Evolutionary conservation across 2,329 filamentous ascomycete genomes (phyloP).

Genomic region (Stachybotrys chartarum): DNA sequence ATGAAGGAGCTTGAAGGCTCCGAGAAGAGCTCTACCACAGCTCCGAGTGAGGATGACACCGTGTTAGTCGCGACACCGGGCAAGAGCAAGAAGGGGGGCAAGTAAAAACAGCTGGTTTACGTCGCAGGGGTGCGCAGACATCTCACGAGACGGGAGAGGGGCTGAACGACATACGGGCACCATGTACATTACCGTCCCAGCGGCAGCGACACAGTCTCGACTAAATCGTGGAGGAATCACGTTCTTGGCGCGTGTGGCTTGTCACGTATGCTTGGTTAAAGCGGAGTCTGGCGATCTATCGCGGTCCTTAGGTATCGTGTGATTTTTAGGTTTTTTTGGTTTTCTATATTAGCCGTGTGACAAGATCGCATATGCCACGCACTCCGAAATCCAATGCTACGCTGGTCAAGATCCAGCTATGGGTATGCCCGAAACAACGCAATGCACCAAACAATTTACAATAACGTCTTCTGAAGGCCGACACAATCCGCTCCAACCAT

Average conservation of each 20-base stretch:
- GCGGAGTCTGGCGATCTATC: background rate
- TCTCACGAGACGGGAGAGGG: background rate
- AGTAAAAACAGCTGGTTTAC: slow-evolving; percentile 37
- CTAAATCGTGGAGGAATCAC: background rate
- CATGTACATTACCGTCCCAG: background rate
- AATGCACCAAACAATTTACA: background rate
- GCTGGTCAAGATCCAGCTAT: background rate
- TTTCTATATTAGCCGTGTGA: background rate
- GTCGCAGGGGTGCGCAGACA: too few relatives aligned
- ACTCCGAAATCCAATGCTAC: too few relatives aligned
- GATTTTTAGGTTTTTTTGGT: background rate
- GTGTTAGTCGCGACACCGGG: slow-evolving; percentile 65
- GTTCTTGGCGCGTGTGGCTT: background rate
- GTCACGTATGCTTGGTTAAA: background rate
- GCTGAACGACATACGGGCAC: background rate
- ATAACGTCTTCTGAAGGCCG: background rate
- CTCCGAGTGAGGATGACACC: slow-evolving; percentile 35
- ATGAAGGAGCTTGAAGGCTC: slow-evolving; percentile 77
- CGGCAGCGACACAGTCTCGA: too few relatives aligned
- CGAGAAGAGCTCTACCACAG: slow-evolving; percentile 35
- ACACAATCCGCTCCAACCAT: background rate
- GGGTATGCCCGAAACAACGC: background rate
- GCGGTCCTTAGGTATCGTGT: background rate
- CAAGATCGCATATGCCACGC: background rate
- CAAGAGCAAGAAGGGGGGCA: slow-evolving; percentile 50